Conservation (phyloP, 1,284 basidiomycete genomes). For the Wallemia mellicola region DNA sequence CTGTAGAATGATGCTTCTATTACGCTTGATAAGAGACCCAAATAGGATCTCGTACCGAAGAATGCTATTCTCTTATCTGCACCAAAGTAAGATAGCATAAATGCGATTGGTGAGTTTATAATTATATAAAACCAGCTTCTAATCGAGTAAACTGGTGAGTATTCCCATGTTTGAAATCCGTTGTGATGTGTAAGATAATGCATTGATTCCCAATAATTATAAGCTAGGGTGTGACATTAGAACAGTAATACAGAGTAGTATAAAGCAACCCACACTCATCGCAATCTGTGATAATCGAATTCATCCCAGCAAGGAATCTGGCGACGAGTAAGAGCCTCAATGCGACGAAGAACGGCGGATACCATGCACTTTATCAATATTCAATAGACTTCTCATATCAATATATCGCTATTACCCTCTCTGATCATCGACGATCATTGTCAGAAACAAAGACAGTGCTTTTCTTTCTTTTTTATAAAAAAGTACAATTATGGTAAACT, state of each 20-base stretch:
- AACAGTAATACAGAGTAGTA: too few relatives aligned
- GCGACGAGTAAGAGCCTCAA: conserved; percentile 10
- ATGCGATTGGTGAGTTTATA: conserved; percentile 34
- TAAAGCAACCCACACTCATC: conserved; percentile 45
- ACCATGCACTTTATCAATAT: conserved; percentile 6
- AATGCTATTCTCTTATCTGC: conserved; percentile 38
- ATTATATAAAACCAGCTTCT: conserved; percentile 80
- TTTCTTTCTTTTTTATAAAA: not conserved
- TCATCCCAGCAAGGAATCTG: conserved; percentile 40
- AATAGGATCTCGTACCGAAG: conserved; percentile 53
- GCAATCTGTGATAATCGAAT: conserved; percentile 79
- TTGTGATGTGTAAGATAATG: conserved; percentile 57
- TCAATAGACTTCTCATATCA: too few relatives aligned
- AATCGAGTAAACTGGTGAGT: conserved; percentile 63
- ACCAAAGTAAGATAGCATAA: conserved; percentile 11
- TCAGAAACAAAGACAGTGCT: too few relatives aligned
- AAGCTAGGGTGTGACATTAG: too few relatives aligned
- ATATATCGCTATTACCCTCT: too few relatives aligned
- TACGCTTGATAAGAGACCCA: conserved; percentile 42
- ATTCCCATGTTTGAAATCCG: conserved; percentile 96
- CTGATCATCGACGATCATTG: not conserved
- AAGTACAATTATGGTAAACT: not conserved
- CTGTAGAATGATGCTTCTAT: conserved; percentile 67
- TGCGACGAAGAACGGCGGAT: conserved; percentile 10
- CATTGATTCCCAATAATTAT: conserved; percentile 95